These are phyloP conservation scores for Hymenoscyphus fraxineus DNA, from an alignment of 2,329 filamentous ascomycete genomes.

Conservation along the genomic window DNA sequence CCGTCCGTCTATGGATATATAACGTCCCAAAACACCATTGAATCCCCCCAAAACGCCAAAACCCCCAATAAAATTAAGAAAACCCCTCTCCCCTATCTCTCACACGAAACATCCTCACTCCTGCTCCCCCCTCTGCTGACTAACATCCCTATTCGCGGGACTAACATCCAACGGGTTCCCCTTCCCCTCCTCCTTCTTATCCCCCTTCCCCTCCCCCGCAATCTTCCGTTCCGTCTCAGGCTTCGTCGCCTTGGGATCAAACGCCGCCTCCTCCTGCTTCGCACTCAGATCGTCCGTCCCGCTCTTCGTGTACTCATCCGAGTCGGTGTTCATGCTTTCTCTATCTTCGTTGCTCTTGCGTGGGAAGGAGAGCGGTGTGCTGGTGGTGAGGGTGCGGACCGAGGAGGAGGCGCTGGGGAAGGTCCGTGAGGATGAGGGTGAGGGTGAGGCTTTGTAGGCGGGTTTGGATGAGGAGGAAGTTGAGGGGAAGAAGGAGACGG, in stretches of 20 bases:
- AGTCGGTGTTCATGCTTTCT: conserved; percentile 59
- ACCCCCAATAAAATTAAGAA: neutral
- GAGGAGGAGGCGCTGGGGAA: neutral
- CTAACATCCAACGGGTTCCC: conserved; percentile 55
- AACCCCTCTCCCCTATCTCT: conserved; percentile 32
- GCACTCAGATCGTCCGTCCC: conserved; percentile 59
- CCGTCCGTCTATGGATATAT: too few species aligned
- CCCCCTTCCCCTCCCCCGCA: conserved; percentile 35
- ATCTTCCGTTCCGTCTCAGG: conserved; percentile 57
- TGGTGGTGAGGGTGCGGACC: conserved; percentile 1
- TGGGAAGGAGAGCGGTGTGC: conserved; percentile 6
- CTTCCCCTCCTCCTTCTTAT: conserved; percentile 23
- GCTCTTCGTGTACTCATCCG: conserved; percentile 65
- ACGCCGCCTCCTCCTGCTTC: conserved; percentile 58
- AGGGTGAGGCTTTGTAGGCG: neutral
- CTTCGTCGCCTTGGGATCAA: conserved; percentile 62
- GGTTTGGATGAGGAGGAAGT: conserved; percentile 37
- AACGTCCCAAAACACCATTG: too few species aligned
- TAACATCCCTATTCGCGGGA: conserved; percentile 57
- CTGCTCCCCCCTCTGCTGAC: conserved; percentile 42
- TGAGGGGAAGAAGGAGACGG: conserved; percentile 1
- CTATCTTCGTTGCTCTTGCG: conserved; percentile 52
- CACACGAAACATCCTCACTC: conserved; percentile 39
- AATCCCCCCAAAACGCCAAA: too few species aligned
- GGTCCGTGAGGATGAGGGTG: neutral